These are phyloP conservation scores for Cymbopogon flexuosus DNA, from an alignment of 202 grass and related monocot species.

Conservation along the genomic window DNA sequence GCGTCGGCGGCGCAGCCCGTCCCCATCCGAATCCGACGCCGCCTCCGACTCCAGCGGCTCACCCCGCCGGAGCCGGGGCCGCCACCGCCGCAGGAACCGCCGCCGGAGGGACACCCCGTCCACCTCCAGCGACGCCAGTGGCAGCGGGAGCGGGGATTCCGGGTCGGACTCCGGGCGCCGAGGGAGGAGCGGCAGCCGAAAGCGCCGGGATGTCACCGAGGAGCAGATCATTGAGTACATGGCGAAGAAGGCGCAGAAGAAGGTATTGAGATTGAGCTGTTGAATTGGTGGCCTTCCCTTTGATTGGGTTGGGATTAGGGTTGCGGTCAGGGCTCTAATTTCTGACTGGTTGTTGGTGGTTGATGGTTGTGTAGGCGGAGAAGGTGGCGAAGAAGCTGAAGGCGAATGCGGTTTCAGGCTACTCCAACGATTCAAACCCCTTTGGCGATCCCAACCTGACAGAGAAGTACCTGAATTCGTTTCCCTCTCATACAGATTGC, in stretches of 20 bases:
- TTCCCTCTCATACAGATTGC: neutral
- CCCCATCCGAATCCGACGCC: conserved; percentile 43
- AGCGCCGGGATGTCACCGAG: conserved; percentile 62
- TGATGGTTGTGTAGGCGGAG: conserved; percentile 49
- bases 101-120: conserved; percentile 38
- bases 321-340: conserved; percentile 16
- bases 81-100: conserved; percentile 39
- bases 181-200: conserved; percentile 19
- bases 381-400: conserved; percentile 98
- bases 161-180: conserved; percentile 31
- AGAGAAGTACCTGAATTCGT: conserved; percentile 54
- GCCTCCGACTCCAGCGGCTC: conserved; percentile 21
- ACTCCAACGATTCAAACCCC: conserved; percentile 90
- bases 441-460: conserved; percentile 85
- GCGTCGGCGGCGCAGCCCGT: conserved; percentile 39
- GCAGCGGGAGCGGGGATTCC: conserved; percentile 33
- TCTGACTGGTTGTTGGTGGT: neutral
- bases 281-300: neutral
- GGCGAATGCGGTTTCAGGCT: conserved; percentile 62
- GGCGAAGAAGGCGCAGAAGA: conserved; percentile 90
- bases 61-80: conserved; percentile 28
- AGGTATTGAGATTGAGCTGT: conserved; percentile 40
- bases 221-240: conserved; percentile 81
- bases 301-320: conserved; percentile 3
- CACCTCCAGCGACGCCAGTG: conserved; percentile 40